Conservation (phyloP, 768 basidiomycete genomes). For the Astraeus odoratus region DNA sequence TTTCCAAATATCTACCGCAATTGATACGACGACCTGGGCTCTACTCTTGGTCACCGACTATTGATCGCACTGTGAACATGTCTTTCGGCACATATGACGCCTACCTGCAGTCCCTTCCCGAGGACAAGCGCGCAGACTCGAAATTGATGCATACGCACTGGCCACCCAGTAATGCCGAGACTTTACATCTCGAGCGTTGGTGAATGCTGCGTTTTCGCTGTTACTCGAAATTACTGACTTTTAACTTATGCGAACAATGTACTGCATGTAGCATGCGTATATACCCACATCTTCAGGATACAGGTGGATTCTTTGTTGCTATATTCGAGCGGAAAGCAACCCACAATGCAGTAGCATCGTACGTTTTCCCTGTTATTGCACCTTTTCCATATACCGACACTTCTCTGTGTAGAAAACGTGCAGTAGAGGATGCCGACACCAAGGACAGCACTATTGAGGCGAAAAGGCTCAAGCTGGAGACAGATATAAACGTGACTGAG, state of each 20-base stretch:
- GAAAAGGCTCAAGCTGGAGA: constrained; percentile 44
- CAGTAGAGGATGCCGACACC: constrained; percentile 34
- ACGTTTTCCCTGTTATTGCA: not conserved
- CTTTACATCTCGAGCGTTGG: constrained; percentile 68
- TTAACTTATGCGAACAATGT: no score
- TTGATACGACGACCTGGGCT: constrained; percentile 74
- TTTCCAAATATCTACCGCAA: constrained; percentile 62
- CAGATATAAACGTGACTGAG: constrained; percentile 11
- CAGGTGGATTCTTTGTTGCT: constrained; percentile 97
- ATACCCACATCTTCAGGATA: constrained; percentile 93
- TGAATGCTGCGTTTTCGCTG: constrained; percentile 25
- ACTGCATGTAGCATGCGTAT: constrained; percentile 61
- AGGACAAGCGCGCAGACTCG: constrained; percentile 40
- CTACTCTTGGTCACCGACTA: constrained; percentile 69
- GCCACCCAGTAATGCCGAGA: constrained; percentile 62
- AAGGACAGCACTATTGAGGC: constrained; percentile 30
- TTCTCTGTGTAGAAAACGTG: constrained; percentile 35
- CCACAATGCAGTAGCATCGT: constrained; percentile 10
- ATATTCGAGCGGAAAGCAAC: constrained; percentile 54
- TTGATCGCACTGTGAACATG: constrained; percentile 43
- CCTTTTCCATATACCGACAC: constrained; percentile 6
- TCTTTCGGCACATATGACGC: constrained; percentile 56
- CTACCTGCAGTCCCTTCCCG: constrained; percentile 45
- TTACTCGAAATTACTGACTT: no score
- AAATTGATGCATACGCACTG: constrained; percentile 73